Conservation (phyloP, 257 asterid species). For the Thymus quinquecostatus region DNA sequence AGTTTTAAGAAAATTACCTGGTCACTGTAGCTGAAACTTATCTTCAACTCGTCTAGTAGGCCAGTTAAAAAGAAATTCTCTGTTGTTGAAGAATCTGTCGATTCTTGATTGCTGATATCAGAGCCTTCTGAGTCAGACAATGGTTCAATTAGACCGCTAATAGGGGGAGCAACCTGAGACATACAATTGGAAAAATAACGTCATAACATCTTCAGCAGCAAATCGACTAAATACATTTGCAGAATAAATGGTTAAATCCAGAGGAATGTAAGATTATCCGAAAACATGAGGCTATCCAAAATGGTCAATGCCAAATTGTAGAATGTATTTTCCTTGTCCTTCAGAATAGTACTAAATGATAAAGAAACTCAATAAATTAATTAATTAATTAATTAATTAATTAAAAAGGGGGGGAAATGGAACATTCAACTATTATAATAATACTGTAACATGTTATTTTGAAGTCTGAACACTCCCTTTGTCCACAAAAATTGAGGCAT, state of each 20-base stretch:
- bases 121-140: slow-evolving; percentile 81
- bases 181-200: slow-evolving; percentile 23
- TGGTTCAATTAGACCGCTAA: slow-evolving; percentile 68
- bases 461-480: too few species aligned
- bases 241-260: not conserved
- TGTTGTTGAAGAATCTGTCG: slow-evolving; percentile 47
- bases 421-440: slow-evolving; percentile 3
- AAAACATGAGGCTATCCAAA: slow-evolving; percentile 6
- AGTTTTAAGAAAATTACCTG: slow-evolving; percentile 46
- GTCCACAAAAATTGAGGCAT: too few species aligned
- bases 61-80: slow-evolving; percentile 82
- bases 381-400: too few species aligned
- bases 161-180: slow-evolving; percentile 73
- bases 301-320: not conserved
- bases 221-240: slow-evolving; percentile 9
- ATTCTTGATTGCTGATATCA: slow-evolving; percentile 54
- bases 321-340: not conserved
- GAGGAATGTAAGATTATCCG: slow-evolving; percentile 17
- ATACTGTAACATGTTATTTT: too few species aligned
- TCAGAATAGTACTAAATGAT: slow-evolving; percentile 13
- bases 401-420: not conserved
- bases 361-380: not conserved
- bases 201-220: slow-evolving; percentile 21
- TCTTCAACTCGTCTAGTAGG: slow-evolving; percentile 83
- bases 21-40: slow-evolving; percentile 74